Conservation (phyloP, 805 yeast species). For the Pichia cephalocereana region DNA sequence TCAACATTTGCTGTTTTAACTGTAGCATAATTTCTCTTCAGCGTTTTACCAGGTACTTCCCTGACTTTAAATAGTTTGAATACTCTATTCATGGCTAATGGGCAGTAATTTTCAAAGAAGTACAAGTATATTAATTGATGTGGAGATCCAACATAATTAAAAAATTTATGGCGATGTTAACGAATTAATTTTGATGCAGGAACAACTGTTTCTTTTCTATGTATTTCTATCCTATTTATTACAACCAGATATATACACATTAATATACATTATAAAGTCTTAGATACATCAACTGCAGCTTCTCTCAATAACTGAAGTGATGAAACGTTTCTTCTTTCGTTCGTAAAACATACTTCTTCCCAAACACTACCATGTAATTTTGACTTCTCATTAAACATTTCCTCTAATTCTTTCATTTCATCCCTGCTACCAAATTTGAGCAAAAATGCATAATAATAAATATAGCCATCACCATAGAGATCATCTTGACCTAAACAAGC, state of each 20-base stretch:
- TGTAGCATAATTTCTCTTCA: conserved; percentile 21
- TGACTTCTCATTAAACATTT: conserved; percentile 32
- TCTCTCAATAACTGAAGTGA: conserved; percentile 16
- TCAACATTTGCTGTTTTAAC: conserved; percentile 66
- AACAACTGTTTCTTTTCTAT: too few relatives aligned
- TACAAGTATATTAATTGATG: too few relatives aligned
- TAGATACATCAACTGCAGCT: conserved; percentile 7
- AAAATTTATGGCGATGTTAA: too few relatives aligned
- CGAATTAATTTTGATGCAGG: too few relatives aligned
- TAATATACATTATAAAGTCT: not conserved
- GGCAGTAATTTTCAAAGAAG: too few relatives aligned
- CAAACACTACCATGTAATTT: conserved; percentile 59
- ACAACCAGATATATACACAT: not conserved
- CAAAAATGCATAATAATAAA: conserved; percentile 46
- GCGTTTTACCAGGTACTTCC: not conserved
- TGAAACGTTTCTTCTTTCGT: conserved; percentile 23
- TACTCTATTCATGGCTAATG: not conserved
- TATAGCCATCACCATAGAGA: conserved; percentile 71
- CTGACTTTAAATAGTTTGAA: not conserved
- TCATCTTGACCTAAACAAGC: conserved; percentile 44
- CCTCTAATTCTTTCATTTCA: conserved; percentile 30
- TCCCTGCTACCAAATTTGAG: conserved; percentile 29
- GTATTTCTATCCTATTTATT: too few relatives aligned
- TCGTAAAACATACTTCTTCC: conserved; percentile 42
- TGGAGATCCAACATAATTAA: too few relatives aligned